phyloP scores from a whole-genome alignment of 2,329 filamentous ascomycete genomes.

The Trichoderma breve region DNA sequence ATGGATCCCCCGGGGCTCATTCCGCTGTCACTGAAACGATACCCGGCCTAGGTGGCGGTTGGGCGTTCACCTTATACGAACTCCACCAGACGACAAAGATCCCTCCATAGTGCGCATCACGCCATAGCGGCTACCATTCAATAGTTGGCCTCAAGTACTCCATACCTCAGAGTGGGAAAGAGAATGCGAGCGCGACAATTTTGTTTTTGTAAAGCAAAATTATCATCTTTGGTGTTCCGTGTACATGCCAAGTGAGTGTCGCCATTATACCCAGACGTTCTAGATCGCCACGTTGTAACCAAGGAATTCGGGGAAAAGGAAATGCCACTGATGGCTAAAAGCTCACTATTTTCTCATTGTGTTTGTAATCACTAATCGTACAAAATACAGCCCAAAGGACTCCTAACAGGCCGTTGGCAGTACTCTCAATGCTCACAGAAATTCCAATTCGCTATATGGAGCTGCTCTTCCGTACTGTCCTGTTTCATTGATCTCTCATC shows the following conservation, averaged over 20 bases:
- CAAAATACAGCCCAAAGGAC: background rate
- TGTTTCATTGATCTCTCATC: slow-evolving; percentile 26
- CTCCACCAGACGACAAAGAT: background rate
- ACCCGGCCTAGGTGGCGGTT: background rate
- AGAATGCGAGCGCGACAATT: background rate
- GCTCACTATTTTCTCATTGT: background rate
- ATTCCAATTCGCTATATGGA: slow-evolving; percentile 20
- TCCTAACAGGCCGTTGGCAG: background rate
- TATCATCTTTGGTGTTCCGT: background rate
- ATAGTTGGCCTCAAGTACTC: background rate
- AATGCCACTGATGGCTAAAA: background rate
- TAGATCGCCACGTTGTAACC: background rate
- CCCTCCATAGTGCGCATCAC: background rate
- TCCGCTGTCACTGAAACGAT: background rate
- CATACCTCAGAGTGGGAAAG: background rate
- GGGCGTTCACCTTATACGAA: background rate
- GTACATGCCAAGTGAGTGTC: background rate
- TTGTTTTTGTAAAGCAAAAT: background rate
- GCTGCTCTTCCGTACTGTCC: background rate
- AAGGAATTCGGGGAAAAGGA: background rate
- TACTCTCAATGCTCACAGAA: slow-evolving; percentile 30
- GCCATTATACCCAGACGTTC: background rate
- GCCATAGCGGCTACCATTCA: background rate
- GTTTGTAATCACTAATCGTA: background rate
- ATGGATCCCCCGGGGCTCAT: background rate